Percentiles rank a stretch among this genome's conserved stretches.
phyloP scores from a whole-genome alignment of 192 early-diverging fungal species.

The Coemansia sp. region DNA sequence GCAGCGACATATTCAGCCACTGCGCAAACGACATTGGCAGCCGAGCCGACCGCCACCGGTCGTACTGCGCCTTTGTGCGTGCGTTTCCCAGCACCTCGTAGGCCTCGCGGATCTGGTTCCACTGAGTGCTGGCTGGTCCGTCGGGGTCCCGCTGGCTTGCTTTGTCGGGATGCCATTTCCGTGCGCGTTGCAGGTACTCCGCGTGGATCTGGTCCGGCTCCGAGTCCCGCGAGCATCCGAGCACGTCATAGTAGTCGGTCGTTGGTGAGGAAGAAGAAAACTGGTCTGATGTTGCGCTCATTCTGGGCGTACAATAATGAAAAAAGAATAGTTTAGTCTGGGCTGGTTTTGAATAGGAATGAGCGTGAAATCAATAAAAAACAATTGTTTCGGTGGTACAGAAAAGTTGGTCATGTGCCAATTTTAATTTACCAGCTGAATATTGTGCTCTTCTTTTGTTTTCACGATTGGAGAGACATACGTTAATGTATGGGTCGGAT shows the following conservation, averaged over 20 bases:
- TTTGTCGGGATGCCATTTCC: slow-evolving; percentile 31
- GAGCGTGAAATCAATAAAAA: too few species aligned
- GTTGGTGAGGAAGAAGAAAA: background rate
- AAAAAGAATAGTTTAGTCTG: too few species aligned
- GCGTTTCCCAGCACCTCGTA: slow-evolving; percentile 32
- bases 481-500: too few species aligned
- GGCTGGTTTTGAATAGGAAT: too few species aligned
- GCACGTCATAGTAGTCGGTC: slow-evolving; percentile 35
- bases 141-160: background rate
- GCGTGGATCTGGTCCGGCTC: slow-evolving; percentile 24
- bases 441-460: too few species aligned
- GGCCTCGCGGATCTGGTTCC: slow-evolving; percentile 29
- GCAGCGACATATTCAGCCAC: slow-evolving; percentile 13
- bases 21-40: slow-evolving; percentile 30
- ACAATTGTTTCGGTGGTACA: too few species aligned
- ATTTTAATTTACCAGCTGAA: too few species aligned
- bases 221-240: slow-evolving; percentile 29
- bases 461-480: too few species aligned
- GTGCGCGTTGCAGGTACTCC: slow-evolving; percentile 24
- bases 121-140: background rate
- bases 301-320: background rate
- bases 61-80: slow-evolving; percentile 30
- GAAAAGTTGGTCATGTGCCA: too few species aligned
- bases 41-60: slow-evolving; percentile 30
- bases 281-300: background rate